Evolutionary conservation across 78 protist species (phyloP).

Genomic region (Chrysochromulina tobinii): DNA sequence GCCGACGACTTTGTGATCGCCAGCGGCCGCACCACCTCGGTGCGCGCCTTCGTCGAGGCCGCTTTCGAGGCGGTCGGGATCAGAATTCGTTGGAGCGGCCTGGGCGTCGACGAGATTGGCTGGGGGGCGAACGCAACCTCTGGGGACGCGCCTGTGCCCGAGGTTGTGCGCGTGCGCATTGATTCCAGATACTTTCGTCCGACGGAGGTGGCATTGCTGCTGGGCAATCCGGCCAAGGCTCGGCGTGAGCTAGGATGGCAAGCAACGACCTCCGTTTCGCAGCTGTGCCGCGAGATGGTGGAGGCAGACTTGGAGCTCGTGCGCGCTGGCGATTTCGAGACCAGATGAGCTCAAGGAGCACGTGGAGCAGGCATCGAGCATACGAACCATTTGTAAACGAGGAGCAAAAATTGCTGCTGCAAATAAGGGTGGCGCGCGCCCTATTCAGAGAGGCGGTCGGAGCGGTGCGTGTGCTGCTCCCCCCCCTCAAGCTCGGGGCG

Average conservation of each 20-base stretch:
- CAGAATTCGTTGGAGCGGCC: not conserved
- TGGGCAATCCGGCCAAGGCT: conserved; percentile 84
- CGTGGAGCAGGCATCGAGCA: too few relatives aligned
- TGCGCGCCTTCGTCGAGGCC: conserved; percentile 77
- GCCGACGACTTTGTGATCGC: conserved; percentile 79
- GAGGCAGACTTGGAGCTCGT: conserved; percentile 46
- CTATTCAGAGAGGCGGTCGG: too few relatives aligned
- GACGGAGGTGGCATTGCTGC: conserved; percentile 71
- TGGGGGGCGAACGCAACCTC: not conserved
- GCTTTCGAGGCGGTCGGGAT: conserved; percentile 65
- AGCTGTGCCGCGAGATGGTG: conserved; percentile 87
- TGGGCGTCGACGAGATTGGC: not conserved
- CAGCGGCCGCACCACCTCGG: conserved; percentile 71
- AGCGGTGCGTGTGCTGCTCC: too few relatives aligned
- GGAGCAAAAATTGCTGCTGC: too few relatives aligned
- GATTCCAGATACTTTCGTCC: not conserved
- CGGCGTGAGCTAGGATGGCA: conserved; percentile 74
- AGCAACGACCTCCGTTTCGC: conserved; percentile 40
- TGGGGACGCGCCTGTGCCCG: not conserved
- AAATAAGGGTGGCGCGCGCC: too few relatives aligned
- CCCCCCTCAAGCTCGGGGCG: too few relatives aligned
- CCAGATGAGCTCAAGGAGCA: too few relatives aligned
- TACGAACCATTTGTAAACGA: too few relatives aligned
- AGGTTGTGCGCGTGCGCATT: not conserved
- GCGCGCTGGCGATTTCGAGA: too few relatives aligned